Evolutionary conservation across 2,329 filamentous ascomycete genomes (phyloP).

Genomic region (Colletotrichum magnum): DNA sequence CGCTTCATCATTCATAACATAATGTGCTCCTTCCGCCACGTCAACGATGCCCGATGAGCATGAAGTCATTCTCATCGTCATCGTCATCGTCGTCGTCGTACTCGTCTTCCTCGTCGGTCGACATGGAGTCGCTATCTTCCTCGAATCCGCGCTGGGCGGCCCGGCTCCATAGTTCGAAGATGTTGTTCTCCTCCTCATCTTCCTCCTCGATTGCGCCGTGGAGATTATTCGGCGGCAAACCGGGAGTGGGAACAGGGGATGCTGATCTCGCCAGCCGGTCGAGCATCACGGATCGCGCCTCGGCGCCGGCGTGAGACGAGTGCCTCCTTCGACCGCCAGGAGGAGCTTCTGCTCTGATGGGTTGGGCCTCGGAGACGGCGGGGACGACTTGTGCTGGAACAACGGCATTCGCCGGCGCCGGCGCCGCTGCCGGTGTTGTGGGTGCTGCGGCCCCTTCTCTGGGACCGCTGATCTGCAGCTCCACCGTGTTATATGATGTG

Average conservation of each 20-base stretch:
- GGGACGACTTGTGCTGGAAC: neutral
- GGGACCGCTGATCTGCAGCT: conserved; percentile 72
- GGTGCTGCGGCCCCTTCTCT: conserved; percentile 5
- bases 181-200: conserved; percentile 61
- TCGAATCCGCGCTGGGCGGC: conserved; percentile 62
- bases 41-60: conserved; percentile 65
- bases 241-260: conserved; percentile 29
- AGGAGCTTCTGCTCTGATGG: conserved; percentile 9
- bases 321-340: conserved; percentile 50
- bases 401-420: neutral
- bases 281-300: conserved; percentile 50
- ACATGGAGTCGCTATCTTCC: conserved; percentile 58
- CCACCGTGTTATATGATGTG: conserved; percentile 78
- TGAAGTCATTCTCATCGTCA: conserved; percentile 65
- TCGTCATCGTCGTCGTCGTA: conserved; percentile 62
- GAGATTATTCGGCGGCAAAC: conserved; percentile 37
- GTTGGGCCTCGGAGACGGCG: neutral
- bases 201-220: conserved; percentile 51
- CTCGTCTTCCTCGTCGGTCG: conserved; percentile 54
- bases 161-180: conserved; percentile 67
- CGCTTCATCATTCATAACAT: conserved; percentile 17
- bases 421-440: neutral
- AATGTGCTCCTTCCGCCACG: neutral
- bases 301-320: conserved; percentile 53
- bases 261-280: conserved; percentile 55